Conservation (phyloP, 2,329 filamentous ascomycete species). For the Orbilia ellipsospora region DNA sequence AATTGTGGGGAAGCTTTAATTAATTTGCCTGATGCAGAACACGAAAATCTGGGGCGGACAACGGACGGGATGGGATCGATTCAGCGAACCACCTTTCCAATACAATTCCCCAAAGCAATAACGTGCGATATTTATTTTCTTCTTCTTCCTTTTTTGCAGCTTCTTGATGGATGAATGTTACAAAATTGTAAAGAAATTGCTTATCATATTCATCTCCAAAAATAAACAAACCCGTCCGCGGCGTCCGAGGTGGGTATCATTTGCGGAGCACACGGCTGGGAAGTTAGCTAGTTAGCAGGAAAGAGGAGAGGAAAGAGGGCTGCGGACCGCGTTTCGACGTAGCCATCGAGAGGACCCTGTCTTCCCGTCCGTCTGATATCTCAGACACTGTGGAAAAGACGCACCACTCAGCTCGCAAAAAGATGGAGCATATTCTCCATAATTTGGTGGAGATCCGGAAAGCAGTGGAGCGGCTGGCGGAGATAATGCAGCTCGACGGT, state of each 20-base stretch:
- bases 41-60: constrained; percentile 23
- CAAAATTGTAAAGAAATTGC: constrained; percentile 17
- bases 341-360: constrained; percentile 4
- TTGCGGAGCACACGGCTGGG: constrained; percentile 15
- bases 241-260: background rate
- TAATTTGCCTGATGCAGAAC: background rate
- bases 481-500: constrained; percentile 34
- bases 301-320: constrained; percentile 14
- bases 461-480: constrained; percentile 32
- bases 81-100: background rate
- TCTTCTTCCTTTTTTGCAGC: background rate
- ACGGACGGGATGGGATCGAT: background rate
- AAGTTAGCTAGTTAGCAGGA: background rate
- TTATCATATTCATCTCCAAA: constrained; percentile 10
- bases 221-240: constrained; percentile 7
- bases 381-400: background rate
- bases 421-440: constrained; percentile 5
- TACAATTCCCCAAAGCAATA: background rate
- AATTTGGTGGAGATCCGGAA: constrained; percentile 24
- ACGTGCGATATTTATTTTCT: background rate
- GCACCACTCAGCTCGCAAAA: background rate
- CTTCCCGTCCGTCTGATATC: constrained; percentile 23
- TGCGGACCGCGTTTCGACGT: constrained; percentile 36
- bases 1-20: constrained; percentile 25
- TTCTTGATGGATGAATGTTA: constrained; percentile 10